Conservation (phyloP, 1,139 yeast species). For the Yamadazyma sp. region DNA sequence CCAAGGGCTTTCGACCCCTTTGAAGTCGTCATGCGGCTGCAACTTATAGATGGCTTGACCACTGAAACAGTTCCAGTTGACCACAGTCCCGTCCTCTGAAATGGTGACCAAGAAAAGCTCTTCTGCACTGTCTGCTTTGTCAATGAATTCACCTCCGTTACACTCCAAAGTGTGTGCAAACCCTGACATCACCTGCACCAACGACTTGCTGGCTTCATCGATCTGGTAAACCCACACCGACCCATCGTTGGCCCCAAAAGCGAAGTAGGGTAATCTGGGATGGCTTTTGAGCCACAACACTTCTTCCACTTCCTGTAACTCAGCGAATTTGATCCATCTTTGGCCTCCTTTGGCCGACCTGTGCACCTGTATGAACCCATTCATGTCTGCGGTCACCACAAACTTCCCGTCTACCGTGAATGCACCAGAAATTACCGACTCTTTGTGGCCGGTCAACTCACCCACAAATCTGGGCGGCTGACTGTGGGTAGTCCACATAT, state of each 20-base stretch:
- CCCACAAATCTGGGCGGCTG: conserved; percentile 80
- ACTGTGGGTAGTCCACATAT: conserved; percentile 87
- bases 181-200: conserved; percentile 76
- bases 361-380: conserved; percentile 78
- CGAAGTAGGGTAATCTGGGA: conserved; percentile 73
- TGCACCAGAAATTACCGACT: conserved; percentile 81
- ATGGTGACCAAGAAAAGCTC: conserved; percentile 68
- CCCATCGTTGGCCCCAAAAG: conserved; percentile 93
- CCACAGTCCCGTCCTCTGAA: conserved; percentile 85
- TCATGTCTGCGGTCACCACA: conserved; percentile 91
- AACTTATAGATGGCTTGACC: conserved; percentile 67
- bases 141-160: conserved; percentile 72
- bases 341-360: conserved; percentile 73
- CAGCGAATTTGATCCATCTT: conserved; percentile 71
- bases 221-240: conserved; percentile 92
- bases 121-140: conserved; percentile 62
- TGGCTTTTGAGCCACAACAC: conserved; percentile 74
- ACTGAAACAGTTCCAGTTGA: conserved; percentile 88
- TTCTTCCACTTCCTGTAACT: conserved; percentile 84
- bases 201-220: conserved; percentile 50
- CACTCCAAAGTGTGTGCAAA: conserved; percentile 79
- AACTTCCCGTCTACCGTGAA: conserved; percentile 82
- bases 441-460: conserved; percentile 76
- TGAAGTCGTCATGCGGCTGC: conserved; percentile 59
- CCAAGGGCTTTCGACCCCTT: conserved; percentile 84